These are phyloP conservation scores for Sphaerulina musiva DNA, from an alignment of 2,329 filamentous ascomycete genomes.

Conservation along the genomic window DNA sequence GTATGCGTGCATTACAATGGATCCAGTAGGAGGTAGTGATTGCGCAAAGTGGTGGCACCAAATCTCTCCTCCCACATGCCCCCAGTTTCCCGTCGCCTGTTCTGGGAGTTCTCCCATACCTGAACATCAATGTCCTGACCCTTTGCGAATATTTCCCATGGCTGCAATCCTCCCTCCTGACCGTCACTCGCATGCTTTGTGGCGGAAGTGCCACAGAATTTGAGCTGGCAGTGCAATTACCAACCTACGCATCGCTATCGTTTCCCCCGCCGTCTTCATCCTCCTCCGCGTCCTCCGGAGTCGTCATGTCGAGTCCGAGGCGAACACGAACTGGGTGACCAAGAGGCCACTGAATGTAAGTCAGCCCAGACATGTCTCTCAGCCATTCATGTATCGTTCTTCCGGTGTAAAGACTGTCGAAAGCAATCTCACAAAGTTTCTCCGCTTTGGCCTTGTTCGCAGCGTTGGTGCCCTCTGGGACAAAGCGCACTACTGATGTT, in stretches of 20 bases:
- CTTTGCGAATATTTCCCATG: too few relatives aligned
- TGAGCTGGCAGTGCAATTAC: background rate
- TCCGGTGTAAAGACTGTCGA: constrained; percentile 2
- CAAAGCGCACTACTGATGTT: background rate
- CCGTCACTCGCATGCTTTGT: too few relatives aligned
- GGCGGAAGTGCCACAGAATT: too few relatives aligned
- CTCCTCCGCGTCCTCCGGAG: background rate
- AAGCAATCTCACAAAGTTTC: background rate
- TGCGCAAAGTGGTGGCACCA: too few relatives aligned
- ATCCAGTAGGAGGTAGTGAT: too few relatives aligned
- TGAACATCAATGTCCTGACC: too few relatives aligned
- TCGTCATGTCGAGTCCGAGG: constrained; percentile 4
- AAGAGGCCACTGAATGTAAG: background rate
- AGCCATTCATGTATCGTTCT: constrained; percentile 8
- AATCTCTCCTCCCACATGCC: too few relatives aligned
- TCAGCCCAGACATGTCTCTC: constrained; percentile 6
- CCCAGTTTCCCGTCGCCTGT: too few relatives aligned
- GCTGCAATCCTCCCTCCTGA: too few relatives aligned
- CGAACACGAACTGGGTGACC: too few relatives aligned
- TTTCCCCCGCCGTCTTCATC: background rate
- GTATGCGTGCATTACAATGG: too few relatives aligned
- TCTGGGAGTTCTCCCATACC: too few relatives aligned
- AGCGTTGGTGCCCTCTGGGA: constrained; percentile 7
- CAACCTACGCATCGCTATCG: background rate
- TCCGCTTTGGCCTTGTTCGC: background rate